A percentile compares a stretch with the other conserved stretches of the same genome.
Evolutionary conservation across 164 flowering plant genomes (phyloP).

Genomic region (Nymphaea thermarum): DNA sequence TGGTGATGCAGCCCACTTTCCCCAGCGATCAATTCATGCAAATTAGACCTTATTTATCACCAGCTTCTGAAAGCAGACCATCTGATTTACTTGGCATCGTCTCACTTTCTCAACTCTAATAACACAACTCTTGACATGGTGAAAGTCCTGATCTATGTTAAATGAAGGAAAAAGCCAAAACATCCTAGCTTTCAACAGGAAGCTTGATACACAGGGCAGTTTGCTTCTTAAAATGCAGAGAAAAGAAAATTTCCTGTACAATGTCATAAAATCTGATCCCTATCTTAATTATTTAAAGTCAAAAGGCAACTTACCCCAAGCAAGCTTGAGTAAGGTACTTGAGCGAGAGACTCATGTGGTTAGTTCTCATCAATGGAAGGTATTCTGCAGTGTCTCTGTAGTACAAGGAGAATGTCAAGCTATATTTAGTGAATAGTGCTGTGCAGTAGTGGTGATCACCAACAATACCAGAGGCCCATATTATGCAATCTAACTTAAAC

Average conservation of each 20-base stretch:
- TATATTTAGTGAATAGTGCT: too few species aligned
- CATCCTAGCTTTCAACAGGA: background rate
- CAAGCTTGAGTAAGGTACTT: conserved; percentile 56
- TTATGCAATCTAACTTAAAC: too few species aligned
- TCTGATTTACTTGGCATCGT: too few species aligned
- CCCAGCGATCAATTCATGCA: too few species aligned
- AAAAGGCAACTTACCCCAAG: conserved; percentile 46
- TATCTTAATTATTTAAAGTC: too few species aligned
- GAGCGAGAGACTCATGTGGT: conserved; percentile 58
- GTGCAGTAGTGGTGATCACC: too few species aligned
- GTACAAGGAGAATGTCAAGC: too few species aligned
- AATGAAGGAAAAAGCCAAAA: background rate
- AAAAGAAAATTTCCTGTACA: background rate
- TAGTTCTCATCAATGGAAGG: conserved; percentile 64
- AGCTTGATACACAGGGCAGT: background rate
- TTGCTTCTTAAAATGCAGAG: background rate
- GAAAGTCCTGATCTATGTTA: background rate
- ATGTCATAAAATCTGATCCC: background rate
- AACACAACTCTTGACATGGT: background rate
- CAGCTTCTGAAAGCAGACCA: too few species aligned
- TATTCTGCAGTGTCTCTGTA: conserved; percentile 67
- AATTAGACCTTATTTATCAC: too few species aligned
- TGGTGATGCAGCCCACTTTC: too few species aligned
- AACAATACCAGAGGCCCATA: too few species aligned
- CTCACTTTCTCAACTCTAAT: too few species aligned